Evolutionary conservation across 139 green algal species (phyloP).

Genomic region (Parachlorella kessleri): DNA sequence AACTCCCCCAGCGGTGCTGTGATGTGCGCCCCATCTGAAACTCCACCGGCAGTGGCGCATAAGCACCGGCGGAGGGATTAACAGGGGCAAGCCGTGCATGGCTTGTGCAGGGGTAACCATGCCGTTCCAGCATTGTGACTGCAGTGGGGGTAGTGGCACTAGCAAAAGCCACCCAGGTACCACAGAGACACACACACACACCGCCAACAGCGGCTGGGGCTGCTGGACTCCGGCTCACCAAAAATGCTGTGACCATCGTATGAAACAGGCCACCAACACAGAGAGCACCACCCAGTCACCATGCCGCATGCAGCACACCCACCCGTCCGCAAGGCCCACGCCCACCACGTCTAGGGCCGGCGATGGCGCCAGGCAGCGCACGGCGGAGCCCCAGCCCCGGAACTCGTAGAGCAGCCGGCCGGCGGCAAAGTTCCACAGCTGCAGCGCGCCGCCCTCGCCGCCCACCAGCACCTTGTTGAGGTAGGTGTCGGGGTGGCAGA

Average conservation of each 20-base stretch:
- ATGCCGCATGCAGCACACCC: no score
- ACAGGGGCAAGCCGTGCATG: constrained; percentile 33
- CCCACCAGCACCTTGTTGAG: constrained; percentile 96
- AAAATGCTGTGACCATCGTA: no score
- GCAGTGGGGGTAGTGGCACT: no score
- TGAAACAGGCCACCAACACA: no score
- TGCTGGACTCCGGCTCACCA: no score
- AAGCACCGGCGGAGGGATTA: constrained; percentile 38
- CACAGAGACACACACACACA: no score
- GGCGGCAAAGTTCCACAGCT: constrained; percentile 91
- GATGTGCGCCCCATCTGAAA: constrained; percentile 42
- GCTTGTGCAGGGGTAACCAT: no score
- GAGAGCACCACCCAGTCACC: no score
- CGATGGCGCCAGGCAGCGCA: constrained; percentile 72
- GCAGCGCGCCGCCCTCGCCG: constrained; percentile 67
- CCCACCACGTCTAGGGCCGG: constrained; percentile 95
- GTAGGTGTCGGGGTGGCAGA: constrained; percentile 97
- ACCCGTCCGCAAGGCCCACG: constrained; percentile 88
- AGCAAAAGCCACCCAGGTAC: no score
- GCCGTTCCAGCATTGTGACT: no score
- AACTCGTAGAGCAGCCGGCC: constrained; percentile 80
- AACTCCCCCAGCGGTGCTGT: constrained; percentile 12
- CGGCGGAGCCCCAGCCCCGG: constrained; percentile 45
- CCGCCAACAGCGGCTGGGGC: no score
- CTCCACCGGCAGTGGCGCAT: constrained; percentile 13